phyloP scores from a whole-genome alignment of 2,329 filamentous ascomycete species.

The Fusarium torulosum region DNA sequence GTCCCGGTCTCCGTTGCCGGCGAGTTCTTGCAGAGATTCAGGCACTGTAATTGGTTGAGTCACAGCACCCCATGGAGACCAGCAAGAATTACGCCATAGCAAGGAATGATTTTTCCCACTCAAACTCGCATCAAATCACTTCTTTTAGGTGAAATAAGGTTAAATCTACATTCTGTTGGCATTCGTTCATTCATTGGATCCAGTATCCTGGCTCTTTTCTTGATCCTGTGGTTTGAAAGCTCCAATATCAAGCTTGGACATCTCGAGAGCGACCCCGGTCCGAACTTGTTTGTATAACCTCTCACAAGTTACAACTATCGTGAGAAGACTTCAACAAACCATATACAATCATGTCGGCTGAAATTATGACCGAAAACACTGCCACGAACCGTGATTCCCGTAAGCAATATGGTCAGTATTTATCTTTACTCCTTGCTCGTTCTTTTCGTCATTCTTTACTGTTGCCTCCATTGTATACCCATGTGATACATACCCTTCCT shows the following conservation, averaged over 20 bases:
- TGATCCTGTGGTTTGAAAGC: constrained; percentile 13
- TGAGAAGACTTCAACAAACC: constrained; percentile 5
- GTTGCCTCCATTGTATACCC: background rate
- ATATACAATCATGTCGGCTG: constrained; percentile 29
- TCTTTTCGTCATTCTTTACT: background rate
- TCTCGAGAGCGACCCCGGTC: constrained; percentile 26
- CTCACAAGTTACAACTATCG: constrained; percentile 12
- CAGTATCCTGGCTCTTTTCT: constrained; percentile 26
- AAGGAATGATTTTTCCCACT: constrained; percentile 38
- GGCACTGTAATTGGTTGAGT: constrained; percentile 46
- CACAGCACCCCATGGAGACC: constrained; percentile 33
- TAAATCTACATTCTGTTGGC: constrained; percentile 26
- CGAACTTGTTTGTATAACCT: constrained; percentile 26
- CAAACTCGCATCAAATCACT: constrained; percentile 40
- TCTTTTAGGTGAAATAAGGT: constrained; percentile 29
- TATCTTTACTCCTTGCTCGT: background rate
- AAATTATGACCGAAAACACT: constrained; percentile 45
- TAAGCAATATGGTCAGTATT: constrained; percentile 51
- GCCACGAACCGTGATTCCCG: constrained; percentile 34
- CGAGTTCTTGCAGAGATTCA: constrained; percentile 20
- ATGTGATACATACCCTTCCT: background rate
- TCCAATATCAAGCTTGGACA: constrained; percentile 24
- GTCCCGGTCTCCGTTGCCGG: constrained; percentile 39
- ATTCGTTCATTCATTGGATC: constrained; percentile 27
- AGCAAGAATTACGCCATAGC: constrained; percentile 49